phyloP scores from a whole-genome alignment of 192 early-diverging fungal genomes.

The Backusella liffmaniae region DNA sequence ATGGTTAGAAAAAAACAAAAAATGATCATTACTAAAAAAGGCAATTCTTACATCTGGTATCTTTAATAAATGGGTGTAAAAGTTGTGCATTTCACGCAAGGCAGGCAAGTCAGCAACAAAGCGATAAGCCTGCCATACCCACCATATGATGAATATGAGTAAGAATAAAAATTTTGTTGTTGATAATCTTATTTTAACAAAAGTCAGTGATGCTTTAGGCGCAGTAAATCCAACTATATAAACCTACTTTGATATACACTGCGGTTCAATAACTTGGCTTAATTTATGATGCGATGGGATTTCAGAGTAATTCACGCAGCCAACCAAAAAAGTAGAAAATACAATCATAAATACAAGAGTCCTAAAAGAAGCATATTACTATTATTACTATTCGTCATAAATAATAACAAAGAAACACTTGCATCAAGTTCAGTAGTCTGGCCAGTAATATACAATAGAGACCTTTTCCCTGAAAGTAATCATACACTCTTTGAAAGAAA shows the following conservation, averaged over 20 bases:
- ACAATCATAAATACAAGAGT: slow-evolving; percentile 84
- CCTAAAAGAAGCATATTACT: slow-evolving; percentile 34
- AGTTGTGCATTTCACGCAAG: slow-evolving; percentile 80
- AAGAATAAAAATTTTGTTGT: slow-evolving; percentile 58
- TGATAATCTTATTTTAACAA: slow-evolving; percentile 47
- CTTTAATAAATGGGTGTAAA: slow-evolving; percentile 77
- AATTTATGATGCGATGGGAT: slow-evolving; percentile 70
- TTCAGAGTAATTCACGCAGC: slow-evolving; percentile 87
- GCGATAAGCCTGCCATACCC: slow-evolving; percentile 70
- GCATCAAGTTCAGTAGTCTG: slow-evolving; percentile 76
- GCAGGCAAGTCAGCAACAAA: slow-evolving; percentile 68
- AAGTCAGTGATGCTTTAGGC: neutral
- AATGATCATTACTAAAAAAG: neutral
- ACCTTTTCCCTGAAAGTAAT: slow-evolving; percentile 90
- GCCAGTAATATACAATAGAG: slow-evolving; percentile 78
- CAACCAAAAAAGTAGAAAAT: slow-evolving; percentile 86
- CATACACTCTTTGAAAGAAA: slow-evolving; percentile 77
- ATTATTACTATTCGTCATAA: neutral
- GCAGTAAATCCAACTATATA: neutral
- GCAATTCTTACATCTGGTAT: slow-evolving; percentile 64
- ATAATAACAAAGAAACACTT: slow-evolving; percentile 35
- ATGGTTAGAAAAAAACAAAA: neutral
- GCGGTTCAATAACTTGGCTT: slow-evolving; percentile 72
- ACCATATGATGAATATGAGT: slow-evolving; percentile 67
- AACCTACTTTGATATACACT: slow-evolving; percentile 68